These are phyloP conservation scores for Pestalotiopsis fici DNA, from an alignment of 2,329 filamentous ascomycete genomes.

Conservation along the genomic window DNA sequence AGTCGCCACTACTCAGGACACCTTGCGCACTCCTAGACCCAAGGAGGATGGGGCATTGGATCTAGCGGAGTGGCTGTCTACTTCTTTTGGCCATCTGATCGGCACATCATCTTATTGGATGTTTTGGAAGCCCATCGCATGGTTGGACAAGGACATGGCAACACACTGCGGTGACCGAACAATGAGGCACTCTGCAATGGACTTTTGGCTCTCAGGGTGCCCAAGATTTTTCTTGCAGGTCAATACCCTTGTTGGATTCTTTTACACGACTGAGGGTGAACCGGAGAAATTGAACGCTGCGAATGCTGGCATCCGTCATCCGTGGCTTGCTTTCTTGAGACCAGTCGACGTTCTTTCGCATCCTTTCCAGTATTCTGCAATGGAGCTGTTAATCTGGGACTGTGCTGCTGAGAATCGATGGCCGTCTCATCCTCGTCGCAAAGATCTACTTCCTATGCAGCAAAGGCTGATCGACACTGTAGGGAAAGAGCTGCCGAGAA, in stretches of 20 bases:
- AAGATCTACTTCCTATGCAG: constrained; percentile 44
- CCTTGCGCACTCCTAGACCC: constrained; percentile 16
- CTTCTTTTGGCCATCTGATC: not conserved
- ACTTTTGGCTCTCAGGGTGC: constrained; percentile 34
- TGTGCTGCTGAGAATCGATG: constrained; percentile 28
- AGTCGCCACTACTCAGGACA: constrained; percentile 15
- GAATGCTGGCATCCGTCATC: constrained; percentile 34
- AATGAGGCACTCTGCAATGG: constrained; percentile 29
- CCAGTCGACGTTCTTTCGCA: constrained; percentile 37
- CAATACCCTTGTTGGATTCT: constrained; percentile 46
- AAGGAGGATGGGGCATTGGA: constrained; percentile 15
- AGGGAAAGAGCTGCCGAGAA: constrained; percentile 24
- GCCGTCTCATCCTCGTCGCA: constrained; percentile 7
- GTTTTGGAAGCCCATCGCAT: constrained; percentile 42
- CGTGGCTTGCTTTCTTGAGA: constrained; percentile 54
- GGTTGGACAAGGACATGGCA: constrained; percentile 40
- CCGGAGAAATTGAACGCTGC: constrained; percentile 30
- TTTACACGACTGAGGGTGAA: constrained; percentile 47
- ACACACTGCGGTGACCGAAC: constrained; percentile 26
- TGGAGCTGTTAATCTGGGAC: constrained; percentile 60
- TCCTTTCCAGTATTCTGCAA: constrained; percentile 23
- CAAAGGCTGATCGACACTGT: constrained; percentile 41
- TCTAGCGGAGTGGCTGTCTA: constrained; percentile 14
- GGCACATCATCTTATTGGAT: constrained; percentile 24
- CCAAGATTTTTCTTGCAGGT: constrained; percentile 9